These are phyloP conservation scores for Melanomma pulvis-pyrius DNA, from an alignment of 495 filamentous ascomycete species.

Conservation along the genomic window DNA sequence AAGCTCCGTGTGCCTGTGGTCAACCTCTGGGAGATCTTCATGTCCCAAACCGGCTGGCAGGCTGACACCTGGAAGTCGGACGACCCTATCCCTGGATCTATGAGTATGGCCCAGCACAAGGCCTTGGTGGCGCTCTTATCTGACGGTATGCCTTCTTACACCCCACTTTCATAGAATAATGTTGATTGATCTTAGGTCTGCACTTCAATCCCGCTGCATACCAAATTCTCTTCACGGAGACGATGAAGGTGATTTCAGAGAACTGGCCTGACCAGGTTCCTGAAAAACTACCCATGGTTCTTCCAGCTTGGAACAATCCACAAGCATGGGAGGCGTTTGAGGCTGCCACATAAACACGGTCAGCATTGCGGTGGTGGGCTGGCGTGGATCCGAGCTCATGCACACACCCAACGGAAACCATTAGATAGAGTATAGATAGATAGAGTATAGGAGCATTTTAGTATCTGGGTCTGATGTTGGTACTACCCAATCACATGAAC, in stretches of 20 bases:
- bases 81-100: slow-evolving; percentile 56
- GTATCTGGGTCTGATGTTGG: background rate
- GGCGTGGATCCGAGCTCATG: background rate
- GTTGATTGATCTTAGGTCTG: slow-evolving; percentile 51
- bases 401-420: too few relatives aligned
- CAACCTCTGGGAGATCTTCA: slow-evolving; percentile 74
- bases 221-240: slow-evolving; percentile 57
- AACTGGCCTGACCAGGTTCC: slow-evolving; percentile 65
- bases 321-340: slow-evolving; percentile 28
- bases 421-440: background rate
- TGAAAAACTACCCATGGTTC: slow-evolving; percentile 54
- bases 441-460: background rate
- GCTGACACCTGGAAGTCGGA: slow-evolving; percentile 52
- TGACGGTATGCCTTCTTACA: slow-evolving; percentile 56
- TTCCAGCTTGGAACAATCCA: slow-evolving; percentile 55
- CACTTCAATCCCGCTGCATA: slow-evolving; percentile 68
- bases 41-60: slow-evolving; percentile 57
- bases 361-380: background rate
- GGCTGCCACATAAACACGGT: slow-evolving; percentile 6
- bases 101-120: slow-evolving; percentile 47
- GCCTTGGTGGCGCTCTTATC: slow-evolving; percentile 56
- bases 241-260: slow-evolving; percentile 56
- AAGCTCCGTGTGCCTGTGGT: slow-evolving; percentile 66
- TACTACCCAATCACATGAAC: background rate
- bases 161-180: background rate